Percentiles rank a stretch among this genome's conserved stretches.
Evolutionary conservation across 257 asterid genomes (phyloP).

Genomic region (Phtheirospermum japonicum): DNA sequence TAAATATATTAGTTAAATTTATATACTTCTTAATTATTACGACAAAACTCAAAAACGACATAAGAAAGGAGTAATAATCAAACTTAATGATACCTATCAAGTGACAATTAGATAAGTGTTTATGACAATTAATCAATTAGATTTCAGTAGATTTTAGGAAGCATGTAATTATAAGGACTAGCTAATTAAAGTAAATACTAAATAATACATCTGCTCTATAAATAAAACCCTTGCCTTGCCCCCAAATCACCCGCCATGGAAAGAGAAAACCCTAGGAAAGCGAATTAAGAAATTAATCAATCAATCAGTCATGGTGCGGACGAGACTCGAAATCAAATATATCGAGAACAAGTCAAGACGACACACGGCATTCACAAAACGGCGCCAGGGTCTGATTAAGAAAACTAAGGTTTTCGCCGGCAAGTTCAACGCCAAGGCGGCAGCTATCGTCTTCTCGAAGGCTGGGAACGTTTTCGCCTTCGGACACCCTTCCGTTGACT

Average conservation of each 20-base stretch:
- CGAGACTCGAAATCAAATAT: conserved; percentile 34
- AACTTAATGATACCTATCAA: too few species aligned
- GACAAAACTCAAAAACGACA: too few species aligned
- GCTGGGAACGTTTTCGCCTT: conserved; percentile 40
- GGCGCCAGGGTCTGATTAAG: conserved; percentile 46
- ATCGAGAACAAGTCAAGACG: conserved; percentile 40
- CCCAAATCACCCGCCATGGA: background rate
- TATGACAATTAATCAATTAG: too few species aligned
- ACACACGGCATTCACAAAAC: conserved; percentile 53
- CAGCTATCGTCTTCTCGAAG: conserved; percentile 36
- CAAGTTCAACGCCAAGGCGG: conserved; percentile 29
- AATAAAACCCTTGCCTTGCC: background rate
- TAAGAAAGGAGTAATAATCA: too few species aligned
- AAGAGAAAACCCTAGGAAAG: conserved; percentile 19
- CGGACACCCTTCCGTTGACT: conserved; percentile 35
- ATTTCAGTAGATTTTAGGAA: too few species aligned
- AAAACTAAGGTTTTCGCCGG: conserved; percentile 33
- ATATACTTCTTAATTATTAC: too few species aligned
- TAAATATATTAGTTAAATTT: too few species aligned
- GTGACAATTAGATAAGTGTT: too few species aligned
- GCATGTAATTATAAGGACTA: too few species aligned
- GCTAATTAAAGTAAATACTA: too few species aligned
- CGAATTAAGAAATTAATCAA: background rate
- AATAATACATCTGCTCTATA: too few species aligned
- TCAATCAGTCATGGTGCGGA: conserved; percentile 16